Base-by-base conservation (phyloP, 2,329 filamentous ascomycete genomes). In the Chaetomium olivaceum region DNA sequence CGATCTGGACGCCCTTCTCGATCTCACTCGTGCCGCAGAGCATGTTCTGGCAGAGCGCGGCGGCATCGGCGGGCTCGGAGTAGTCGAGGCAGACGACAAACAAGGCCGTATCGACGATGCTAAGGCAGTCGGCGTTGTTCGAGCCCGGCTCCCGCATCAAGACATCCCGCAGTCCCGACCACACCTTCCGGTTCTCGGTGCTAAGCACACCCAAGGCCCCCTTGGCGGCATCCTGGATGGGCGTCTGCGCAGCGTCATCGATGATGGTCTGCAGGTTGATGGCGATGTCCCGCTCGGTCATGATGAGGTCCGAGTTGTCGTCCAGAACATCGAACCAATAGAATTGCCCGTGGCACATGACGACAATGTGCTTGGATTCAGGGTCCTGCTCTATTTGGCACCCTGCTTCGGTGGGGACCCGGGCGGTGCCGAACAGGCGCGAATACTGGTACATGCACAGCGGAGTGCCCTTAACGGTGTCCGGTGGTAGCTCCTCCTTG, bases 271-370 rank as follows among this genome's bases (percentile, higher is more conserved):
- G 91, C 21, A 99, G 82, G 74, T 99, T 98, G 74, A 97, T 83
- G 7, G 91, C 89, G 62, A 99, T 86, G 73, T 99, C 95, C 76
- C 92, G 94, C 77, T 98, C 95, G 0, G 90, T 93, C 94, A 98
- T 98, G 78, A 99, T 97, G 63, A 96, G 81, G 76, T 99, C 95
- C 7, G 91, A 91, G 77, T 97, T 96, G 71, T 94, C 90, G 72
- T 99, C 95, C 21, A 99, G 82, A 1, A 97, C 93, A 77, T 99
- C 95, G 73, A 99, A 99, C 94, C 94, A 98, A 79, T 99, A 99
- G 74, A 98, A 93, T 71, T 99, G 95, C 1, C 95, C 95, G 70
- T 94, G 91, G 75, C 92, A 96, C 79, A 98, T 85, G 52, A 98
- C 92, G 11, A 97, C 91, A 46, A 99, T 83, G 76, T 99, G 95